Conservation (phyloP, 495 filamentous ascomycete species). For the Penicillium odoratum region DNA sequence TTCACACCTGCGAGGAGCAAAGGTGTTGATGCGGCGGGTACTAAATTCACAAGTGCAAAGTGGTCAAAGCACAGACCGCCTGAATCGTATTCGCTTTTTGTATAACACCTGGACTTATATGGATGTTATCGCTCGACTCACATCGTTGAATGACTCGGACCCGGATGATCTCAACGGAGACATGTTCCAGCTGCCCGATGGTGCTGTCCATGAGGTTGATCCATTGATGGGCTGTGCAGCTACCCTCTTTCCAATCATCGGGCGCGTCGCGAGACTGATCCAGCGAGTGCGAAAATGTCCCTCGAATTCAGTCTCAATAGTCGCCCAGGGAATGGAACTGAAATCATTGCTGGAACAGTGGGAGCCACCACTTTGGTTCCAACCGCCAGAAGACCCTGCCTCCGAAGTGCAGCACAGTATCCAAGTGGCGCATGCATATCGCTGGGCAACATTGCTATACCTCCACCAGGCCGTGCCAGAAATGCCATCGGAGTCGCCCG, state of each 20-base stretch:
- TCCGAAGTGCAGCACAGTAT: conserved; percentile 65
- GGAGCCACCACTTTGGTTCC: conserved; percentile 57
- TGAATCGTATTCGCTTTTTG: conserved; percentile 63
- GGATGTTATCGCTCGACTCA: conserved; percentile 77
- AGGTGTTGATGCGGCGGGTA: conserved; percentile 60
- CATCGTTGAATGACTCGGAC: conserved; percentile 62
- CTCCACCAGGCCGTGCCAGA: conserved; percentile 79
- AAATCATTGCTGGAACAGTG: conserved; percentile 64
- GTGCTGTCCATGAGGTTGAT: conserved; percentile 61
- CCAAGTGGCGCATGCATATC: conserved; percentile 74
- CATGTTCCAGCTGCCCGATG: conserved; percentile 38
- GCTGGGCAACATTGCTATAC: conserved; percentile 72
- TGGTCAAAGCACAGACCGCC: conserved; percentile 38
- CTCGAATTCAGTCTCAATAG: conserved; percentile 61
- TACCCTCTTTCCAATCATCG: conserved; percentile 73
- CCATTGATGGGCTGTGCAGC: conserved; percentile 74
- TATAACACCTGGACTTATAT: conserved; percentile 82
- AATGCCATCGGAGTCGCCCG: conserved; percentile 58
- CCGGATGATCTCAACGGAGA: conserved; percentile 53
- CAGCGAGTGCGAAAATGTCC: conserved; percentile 59
- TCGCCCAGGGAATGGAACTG: conserved; percentile 64
- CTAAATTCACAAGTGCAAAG: conserved; percentile 43
- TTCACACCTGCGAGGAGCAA: conserved; percentile 70
- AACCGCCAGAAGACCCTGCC: conserved; percentile 66
- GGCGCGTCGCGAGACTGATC: conserved; percentile 66